Base-by-base conservation (phyloP, 495 filamentous ascomycete species). In the Trichocladium uniseriatum region DNA sequence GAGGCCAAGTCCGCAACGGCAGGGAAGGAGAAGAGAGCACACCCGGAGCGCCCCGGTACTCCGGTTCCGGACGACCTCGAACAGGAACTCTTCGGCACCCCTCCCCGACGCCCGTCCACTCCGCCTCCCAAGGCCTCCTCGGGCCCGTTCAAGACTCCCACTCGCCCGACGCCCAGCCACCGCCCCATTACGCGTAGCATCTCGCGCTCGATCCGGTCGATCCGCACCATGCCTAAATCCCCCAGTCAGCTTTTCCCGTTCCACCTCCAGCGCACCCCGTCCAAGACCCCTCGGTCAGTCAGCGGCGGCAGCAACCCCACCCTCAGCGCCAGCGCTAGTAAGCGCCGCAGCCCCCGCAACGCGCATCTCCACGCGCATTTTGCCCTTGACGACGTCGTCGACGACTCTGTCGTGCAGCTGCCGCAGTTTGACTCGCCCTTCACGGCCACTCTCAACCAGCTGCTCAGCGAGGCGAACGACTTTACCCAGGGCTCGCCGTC, bases 61-160 rank as follows among this genome's bases (percentile, higher is more conserved):
- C 49, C 58, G 1, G 60, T 61, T 45, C 57, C 49, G 11, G 55
- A 79, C 48, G 76, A 79, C 29, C 63, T 85, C 6, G 60, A 57
- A 21, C 69, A 79, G 36, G 73, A 70, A 31, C 74, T 87, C 13
- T 86, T 87, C 48, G 77, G 67, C 35, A 67, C 66, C 5, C 66
- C 69, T 21, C 55, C 66, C 36, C 53, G 67, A 36, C 67, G 81
- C 15, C 80, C 79, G 19, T 73, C 73, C 34, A 89, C 82, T 27
- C 86, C 86, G 10, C 77, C 78, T 20, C 74, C 74, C 16, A 78
- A 77, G 43, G 65, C 71, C 24, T 56, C 61, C 36, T 64, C 68
- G 20, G 73, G 71, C 42, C 60, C 63, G 18, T 77, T 74, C 53
- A 79, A 78, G 53, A 81, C 79, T 5, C 78, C 79, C 44, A 74